Conservation (phyloP, 139 green algal genomes). For the Closterium sp. region DNA sequence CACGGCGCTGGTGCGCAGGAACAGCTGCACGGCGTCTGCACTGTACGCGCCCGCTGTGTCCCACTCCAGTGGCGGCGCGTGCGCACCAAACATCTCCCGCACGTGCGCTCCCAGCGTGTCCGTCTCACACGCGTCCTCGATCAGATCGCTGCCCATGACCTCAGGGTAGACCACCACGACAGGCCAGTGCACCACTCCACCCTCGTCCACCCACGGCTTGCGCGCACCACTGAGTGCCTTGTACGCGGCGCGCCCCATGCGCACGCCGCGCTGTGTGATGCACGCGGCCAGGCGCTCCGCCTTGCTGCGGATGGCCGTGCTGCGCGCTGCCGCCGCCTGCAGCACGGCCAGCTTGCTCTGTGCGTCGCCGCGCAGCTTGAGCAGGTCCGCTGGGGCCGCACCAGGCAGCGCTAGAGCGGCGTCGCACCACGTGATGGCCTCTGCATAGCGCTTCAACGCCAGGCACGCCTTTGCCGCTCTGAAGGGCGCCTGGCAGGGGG, state of each 20-base stretch:
- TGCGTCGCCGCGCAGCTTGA: not conserved
- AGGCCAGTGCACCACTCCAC: slow-evolving; percentile 67
- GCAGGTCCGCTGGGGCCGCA: not conserved
- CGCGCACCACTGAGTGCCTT: slow-evolving; percentile 6
- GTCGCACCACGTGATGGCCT: slow-evolving; percentile 2
- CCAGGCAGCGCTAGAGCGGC: not conserved
- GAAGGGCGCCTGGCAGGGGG: not conserved
- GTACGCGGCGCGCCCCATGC: slow-evolving; percentile 60
- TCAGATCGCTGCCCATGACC: slow-evolving; percentile 72
- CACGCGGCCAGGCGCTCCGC: slow-evolving; percentile 48
- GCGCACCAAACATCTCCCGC: slow-evolving; percentile 64
- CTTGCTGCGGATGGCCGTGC: not conserved
- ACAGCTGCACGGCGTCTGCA: slow-evolving; percentile 68
- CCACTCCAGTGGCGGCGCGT: slow-evolving; percentile 77
- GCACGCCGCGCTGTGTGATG: slow-evolving; percentile 53
- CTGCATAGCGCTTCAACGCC: not conserved
- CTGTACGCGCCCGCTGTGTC: slow-evolving; percentile 71
- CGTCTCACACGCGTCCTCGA: slow-evolving; percentile 77
- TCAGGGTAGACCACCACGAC: slow-evolving; percentile 89
- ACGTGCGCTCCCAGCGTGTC: slow-evolving; percentile 59
- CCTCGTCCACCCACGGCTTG: slow-evolving; percentile 61
- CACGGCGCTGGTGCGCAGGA: not conserved
- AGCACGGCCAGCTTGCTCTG: not conserved
- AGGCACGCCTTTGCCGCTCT: not conserved
- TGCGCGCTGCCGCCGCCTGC: not conserved